Conservation (phyloP, 257 asterid genomes). For the Cruciata laevipes region DNA sequence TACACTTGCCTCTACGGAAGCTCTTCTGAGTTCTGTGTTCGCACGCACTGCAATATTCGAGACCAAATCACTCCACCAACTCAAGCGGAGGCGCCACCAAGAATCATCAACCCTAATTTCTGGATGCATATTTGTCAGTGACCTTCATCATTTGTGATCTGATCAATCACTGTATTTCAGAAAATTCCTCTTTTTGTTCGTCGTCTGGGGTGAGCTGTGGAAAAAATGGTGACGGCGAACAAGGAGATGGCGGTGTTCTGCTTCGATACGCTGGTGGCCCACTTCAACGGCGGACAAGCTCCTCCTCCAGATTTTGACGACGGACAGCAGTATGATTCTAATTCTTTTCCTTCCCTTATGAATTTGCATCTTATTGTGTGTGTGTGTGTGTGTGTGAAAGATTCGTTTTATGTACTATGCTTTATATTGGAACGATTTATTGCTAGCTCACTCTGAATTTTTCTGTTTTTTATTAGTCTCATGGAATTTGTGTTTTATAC, state of each 20-base stretch:
- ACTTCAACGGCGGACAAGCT: slow-evolving; percentile 65
- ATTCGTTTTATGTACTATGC: background rate
- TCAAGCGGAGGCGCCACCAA: background rate
- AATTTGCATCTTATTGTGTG: background rate
- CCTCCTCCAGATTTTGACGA: slow-evolving; percentile 91
- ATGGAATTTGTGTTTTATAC: background rate
- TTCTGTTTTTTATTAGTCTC: background rate
- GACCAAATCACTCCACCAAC: background rate
- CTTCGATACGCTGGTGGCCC: slow-evolving; percentile 90
- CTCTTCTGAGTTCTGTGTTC: background rate
- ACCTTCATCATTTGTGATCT: background rate
- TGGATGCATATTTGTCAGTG: background rate
- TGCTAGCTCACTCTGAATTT: background rate
- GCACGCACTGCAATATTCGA: background rate
- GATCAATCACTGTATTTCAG: slow-evolving; percentile 10
- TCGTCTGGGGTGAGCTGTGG: background rate
- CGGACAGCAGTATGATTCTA: slow-evolving; percentile 70
- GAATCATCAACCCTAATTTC: background rate
- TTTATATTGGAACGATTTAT: background rate
- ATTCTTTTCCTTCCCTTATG: background rate
- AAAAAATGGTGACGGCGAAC: slow-evolving; percentile 85
- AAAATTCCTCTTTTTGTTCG: background rate
- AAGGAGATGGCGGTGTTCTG: slow-evolving; percentile 92
- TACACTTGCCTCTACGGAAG: background rate
- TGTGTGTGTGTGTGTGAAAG: background rate